Evolutionary conservation across 371 early-diverging fungal genomes (phyloP).

Genomic region (Mortierella sp.): DNA sequence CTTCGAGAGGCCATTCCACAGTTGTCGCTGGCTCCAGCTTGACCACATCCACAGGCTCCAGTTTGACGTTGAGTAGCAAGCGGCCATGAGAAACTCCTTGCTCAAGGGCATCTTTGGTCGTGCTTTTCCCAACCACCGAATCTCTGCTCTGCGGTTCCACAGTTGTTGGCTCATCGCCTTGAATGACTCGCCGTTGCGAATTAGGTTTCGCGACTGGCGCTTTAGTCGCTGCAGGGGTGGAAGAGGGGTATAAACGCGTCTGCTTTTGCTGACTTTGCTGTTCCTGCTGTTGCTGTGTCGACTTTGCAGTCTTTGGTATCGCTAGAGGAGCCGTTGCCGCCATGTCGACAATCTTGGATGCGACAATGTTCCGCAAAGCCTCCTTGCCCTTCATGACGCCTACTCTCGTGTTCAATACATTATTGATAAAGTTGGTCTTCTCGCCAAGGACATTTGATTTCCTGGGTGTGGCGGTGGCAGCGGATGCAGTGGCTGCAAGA

Average conservation of each 20-base stretch:
- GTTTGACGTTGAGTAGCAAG: not conserved
- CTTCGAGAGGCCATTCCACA: not conserved
- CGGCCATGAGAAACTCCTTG: not conserved
- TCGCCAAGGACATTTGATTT: slow-evolving; percentile 20
- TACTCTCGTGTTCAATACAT: not conserved
- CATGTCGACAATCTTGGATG: slow-evolving; percentile 7
- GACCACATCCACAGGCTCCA: not conserved
- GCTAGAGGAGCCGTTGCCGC: not conserved
- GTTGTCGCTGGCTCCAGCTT: not conserved
- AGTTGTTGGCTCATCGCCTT: not conserved
- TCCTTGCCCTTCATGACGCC: slow-evolving; percentile 18
- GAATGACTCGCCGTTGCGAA: not conserved
- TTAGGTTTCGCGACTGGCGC: not conserved
- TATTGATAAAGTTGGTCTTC: slow-evolving; percentile 27
- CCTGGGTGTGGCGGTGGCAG: not conserved
- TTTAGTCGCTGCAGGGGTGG: not conserved
- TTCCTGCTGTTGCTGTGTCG: not conserved
- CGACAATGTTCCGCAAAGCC: not conserved
- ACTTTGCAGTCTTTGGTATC: not conserved
- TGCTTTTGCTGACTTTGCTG: not conserved
- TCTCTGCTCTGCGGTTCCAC: not conserved
- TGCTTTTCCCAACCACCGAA: not conserved
- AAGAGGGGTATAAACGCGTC: not conserved
- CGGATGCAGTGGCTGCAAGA: not conserved
- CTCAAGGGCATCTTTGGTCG: not conserved